These are phyloP conservation scores for Backusella psychrophila DNA, from an alignment of 192 early-diverging fungal genomes.

Conservation along the genomic window DNA sequence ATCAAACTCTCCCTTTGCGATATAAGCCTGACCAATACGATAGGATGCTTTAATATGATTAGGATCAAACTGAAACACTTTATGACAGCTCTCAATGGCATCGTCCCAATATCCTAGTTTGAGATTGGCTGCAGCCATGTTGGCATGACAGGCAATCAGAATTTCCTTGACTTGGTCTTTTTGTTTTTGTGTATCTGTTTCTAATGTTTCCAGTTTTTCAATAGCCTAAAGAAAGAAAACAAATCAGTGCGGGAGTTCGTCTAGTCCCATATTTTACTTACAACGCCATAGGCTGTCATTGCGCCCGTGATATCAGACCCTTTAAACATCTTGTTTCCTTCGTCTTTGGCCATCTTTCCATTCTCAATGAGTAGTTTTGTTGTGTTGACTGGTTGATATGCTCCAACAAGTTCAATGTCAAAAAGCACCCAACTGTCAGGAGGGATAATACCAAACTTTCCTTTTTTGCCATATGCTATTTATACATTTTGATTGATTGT, in stretches of 20 bases:
- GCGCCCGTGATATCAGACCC: constrained; percentile 25
- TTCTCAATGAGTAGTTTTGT: not conserved
- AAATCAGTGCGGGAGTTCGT: not conserved
- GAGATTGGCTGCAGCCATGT: constrained; percentile 25
- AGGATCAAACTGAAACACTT: constrained; percentile 27
- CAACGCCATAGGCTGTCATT: constrained; percentile 25
- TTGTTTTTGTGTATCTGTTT: not conserved
- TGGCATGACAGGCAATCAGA: constrained; percentile 29
- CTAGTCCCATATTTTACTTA: constrained; percentile 21
- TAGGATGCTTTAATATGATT: constrained; percentile 41
- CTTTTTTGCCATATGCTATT: constrained; percentile 12
- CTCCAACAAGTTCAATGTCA: not conserved
- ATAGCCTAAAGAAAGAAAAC: not conserved
- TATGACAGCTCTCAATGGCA: constrained; percentile 29
- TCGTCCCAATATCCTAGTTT: constrained; percentile 13
- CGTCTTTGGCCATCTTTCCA: constrained; percentile 37
- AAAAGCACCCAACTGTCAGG: not conserved
- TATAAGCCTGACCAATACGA: constrained; percentile 42
- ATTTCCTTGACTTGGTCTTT: constrained; percentile 6
- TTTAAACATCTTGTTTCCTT: constrained; percentile 42
- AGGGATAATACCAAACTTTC: not conserved
- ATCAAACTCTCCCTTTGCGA: constrained; percentile 40
- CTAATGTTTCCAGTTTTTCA: not conserved
- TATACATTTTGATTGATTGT: not conserved
- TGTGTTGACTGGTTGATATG: not conserved